These are phyloP conservation scores for Colletotrichum sp. DNA, from an alignment of 2,329 filamentous ascomycete species.

Conservation along the genomic window DNA sequence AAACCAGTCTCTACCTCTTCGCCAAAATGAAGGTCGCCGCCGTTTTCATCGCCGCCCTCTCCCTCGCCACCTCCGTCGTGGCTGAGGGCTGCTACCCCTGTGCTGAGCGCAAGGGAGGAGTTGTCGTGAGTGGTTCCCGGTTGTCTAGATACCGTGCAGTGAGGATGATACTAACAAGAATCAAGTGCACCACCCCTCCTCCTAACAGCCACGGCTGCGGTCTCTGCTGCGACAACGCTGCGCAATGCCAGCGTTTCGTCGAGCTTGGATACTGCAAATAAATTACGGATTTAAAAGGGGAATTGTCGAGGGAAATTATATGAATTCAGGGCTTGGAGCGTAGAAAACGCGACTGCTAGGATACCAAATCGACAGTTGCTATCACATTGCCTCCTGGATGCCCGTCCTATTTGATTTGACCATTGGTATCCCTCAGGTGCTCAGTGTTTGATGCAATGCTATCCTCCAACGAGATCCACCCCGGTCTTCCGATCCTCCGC, in stretches of 20 bases:
- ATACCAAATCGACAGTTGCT: neutral
- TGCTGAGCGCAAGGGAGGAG: neutral
- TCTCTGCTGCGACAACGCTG: neutral
- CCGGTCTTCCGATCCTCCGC: neutral
- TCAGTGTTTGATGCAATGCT: neutral
- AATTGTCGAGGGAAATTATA: neutral
- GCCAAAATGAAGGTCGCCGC: neutral
- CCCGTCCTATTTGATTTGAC: neutral
- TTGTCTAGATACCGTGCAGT: neutral
- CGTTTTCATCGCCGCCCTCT: neutral
- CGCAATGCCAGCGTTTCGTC: neutral
- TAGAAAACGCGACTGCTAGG: neutral
- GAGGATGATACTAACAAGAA: neutral
- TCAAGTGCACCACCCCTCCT: neutral
- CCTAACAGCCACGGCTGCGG: neutral
- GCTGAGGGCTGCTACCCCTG: neutral
- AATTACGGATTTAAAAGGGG: neutral
- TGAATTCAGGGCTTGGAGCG: neutral
- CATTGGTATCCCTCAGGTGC: neutral
- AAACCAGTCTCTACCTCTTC: neutral
- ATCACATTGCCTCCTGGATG: neutral
- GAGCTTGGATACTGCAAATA: neutral
- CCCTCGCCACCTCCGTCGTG: neutral
- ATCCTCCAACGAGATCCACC: neutral
- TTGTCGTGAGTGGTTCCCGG: neutral